Percentiles rank a stretch among this genome's conserved stretches.
These are phyloP conservation scores for Cytospora leucostoma DNA, from an alignment of 2,329 filamentous ascomycete genomes.

Conservation along the genomic window DNA sequence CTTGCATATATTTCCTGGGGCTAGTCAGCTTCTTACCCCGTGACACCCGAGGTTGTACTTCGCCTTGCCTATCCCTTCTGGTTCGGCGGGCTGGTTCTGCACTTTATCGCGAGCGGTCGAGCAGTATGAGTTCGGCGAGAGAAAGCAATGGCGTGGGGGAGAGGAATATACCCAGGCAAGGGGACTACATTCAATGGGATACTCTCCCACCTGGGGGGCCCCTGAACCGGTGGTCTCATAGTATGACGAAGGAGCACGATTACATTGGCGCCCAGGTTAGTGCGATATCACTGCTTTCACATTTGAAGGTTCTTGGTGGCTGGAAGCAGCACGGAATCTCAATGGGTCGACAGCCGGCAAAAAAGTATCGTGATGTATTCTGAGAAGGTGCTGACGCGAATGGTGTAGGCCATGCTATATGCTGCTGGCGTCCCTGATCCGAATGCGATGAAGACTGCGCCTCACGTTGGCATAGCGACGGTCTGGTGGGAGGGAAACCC, in stretches of 20 bases:
- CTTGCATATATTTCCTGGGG: not conserved
- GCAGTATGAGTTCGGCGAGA: not conserved
- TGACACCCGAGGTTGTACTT: not conserved
- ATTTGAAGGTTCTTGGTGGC: too few relatives aligned
- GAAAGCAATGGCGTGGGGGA: not conserved
- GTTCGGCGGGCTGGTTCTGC: not conserved
- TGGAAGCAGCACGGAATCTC: too few relatives aligned
- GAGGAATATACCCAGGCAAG: constrained; percentile 45
- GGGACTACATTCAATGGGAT: constrained; percentile 57
- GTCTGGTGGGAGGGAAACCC: constrained; percentile 99
- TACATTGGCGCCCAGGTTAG: constrained; percentile 84
- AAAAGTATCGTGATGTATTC: too few relatives aligned
- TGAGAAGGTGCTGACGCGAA: not conserved
- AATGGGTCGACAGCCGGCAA: too few relatives aligned
- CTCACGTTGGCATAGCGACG: constrained; percentile 86
- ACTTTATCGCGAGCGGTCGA: not conserved
- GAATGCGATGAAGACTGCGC: constrained; percentile 83
- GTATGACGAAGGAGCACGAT: constrained; percentile 81
- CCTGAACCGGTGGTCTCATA: constrained; percentile 84
- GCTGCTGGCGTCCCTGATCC: constrained; percentile 83
- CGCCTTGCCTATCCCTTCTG: not conserved
- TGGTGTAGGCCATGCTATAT: constrained; percentile 84
- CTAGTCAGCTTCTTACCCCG: not conserved
- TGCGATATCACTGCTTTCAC: not conserved
- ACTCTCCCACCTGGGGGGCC: constrained; percentile 52